Conservation (phyloP, 2,329 filamentous ascomycete species). For the Lithohypha guttulata region DNA sequence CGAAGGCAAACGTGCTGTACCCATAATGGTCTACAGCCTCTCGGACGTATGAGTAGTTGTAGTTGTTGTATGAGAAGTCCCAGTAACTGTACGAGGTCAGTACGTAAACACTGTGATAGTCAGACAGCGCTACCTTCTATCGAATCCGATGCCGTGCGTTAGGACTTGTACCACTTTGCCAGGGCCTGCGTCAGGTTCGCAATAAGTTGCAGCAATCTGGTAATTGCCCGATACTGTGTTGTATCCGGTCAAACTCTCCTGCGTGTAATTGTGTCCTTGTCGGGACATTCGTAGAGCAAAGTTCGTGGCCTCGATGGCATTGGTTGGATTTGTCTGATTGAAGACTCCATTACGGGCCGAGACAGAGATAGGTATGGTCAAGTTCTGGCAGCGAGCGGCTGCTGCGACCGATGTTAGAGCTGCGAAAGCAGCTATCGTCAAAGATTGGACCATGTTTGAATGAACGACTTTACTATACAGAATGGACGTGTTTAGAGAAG, state of each 20-base stretch:
- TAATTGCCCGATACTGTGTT: constrained; percentile 43
- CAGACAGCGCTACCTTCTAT: constrained; percentile 16
- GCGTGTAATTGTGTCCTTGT: constrained; percentile 36
- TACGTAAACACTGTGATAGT: constrained; percentile 24
- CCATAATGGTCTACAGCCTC: constrained; percentile 43
- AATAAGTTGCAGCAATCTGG: constrained; percentile 51
- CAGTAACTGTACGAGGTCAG: constrained; percentile 40
- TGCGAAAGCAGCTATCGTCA: constrained; percentile 3
- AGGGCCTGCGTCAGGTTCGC: constrained; percentile 39
- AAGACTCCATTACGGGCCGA: constrained; percentile 46
- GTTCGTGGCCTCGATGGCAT: constrained; percentile 48
- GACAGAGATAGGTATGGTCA: constrained; percentile 48
- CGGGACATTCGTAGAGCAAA: constrained; percentile 44
- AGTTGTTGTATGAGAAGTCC: constrained; percentile 47
- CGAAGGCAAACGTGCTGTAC: constrained; percentile 51
- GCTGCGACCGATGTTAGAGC: constrained; percentile 9
- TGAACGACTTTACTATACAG: too few relatives aligned
- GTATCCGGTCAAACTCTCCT: constrained; percentile 38
- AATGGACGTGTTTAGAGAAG: too few relatives aligned
- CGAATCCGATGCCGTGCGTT: constrained; percentile 30
- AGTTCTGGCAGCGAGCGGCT: constrained; percentile 35
- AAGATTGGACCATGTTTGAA: not conserved
- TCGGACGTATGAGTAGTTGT: constrained; percentile 53
- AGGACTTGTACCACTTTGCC: constrained; percentile 27
- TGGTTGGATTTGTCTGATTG: constrained; percentile 36